These are phyloP conservation scores for Datura wrightii DNA, from an alignment of 257 asterid genomes.

Conservation along the genomic window DNA sequence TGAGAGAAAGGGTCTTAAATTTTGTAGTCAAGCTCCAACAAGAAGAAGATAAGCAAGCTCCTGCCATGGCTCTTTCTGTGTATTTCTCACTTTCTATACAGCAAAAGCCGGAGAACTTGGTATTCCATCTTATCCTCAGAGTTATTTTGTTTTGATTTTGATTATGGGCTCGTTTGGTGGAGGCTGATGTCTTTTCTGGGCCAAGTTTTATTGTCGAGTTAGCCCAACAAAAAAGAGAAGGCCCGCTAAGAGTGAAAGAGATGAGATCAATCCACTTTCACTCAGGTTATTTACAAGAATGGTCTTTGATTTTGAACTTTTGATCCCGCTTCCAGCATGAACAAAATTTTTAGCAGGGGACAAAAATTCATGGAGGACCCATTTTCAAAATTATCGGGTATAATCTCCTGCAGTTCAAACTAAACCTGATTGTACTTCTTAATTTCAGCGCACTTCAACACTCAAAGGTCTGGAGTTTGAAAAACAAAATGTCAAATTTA, in stretches of 20 bases:
- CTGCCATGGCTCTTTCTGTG: conserved; percentile 44
- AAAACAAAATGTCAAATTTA: no score
- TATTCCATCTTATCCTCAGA: conserved; percentile 1
- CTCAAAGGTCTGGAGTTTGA: no score
- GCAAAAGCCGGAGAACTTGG: conserved; percentile 28
- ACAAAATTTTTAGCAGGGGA: neutral
- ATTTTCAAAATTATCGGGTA: neutral
- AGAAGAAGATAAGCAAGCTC: conserved; percentile 56
- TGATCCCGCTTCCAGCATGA: neutral
- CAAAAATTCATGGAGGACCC: neutral
- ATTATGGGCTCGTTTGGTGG: neutral
- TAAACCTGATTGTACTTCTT: no score
- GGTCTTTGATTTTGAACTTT: neutral
- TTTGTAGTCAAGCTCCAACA: conserved; percentile 55
- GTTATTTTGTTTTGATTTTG: neutral
- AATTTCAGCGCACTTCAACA: no score
- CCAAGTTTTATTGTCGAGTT: neutral
- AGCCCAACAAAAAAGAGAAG: neutral
- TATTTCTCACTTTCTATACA: neutral
- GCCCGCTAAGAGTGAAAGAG: neutral
- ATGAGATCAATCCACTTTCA: neutral
- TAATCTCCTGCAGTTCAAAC: no score
- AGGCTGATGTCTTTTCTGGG: neutral
- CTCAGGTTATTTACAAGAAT: neutral
- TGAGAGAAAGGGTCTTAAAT: conserved; percentile 59